Evolutionary conservation across 306 rosid species (phyloP).

Genomic region (Vicia villosa): DNA sequence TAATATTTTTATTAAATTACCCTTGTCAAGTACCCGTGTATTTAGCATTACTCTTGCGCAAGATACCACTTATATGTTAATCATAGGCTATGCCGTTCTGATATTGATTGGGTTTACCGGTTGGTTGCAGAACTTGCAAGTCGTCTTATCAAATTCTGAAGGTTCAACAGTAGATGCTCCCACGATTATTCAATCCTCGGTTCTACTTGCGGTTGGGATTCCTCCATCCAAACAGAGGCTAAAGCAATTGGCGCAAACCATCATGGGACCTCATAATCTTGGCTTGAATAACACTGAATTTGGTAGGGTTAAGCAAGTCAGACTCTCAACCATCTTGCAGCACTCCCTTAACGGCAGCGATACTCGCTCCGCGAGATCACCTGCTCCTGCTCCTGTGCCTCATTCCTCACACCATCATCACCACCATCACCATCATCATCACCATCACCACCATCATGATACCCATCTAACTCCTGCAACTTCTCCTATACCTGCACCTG

Average conservation of each 20-base stretch:
- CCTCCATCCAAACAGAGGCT: slow-evolving; percentile 62
- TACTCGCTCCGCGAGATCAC: slow-evolving; percentile 51
- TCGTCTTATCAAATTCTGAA: slow-evolving; percentile 61
- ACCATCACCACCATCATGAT: slow-evolving; percentile 57
- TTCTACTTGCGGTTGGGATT: slow-evolving; percentile 70
- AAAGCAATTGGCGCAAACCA: slow-evolving; percentile 87
- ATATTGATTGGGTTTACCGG: slow-evolving; percentile 41
- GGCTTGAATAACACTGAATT: slow-evolving; percentile 86
- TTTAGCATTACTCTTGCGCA: neutral
- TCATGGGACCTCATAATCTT: slow-evolving; percentile 77
- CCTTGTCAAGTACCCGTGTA: neutral
- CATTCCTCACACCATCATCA: slow-evolving; percentile 53
- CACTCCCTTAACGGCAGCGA: slow-evolving; percentile 70
- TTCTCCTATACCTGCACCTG: slow-evolving; percentile 60
- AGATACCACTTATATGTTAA: slow-evolving; percentile 19
- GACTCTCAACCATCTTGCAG: slow-evolving; percentile 70
- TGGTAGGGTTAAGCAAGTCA: slow-evolving; percentile 92
- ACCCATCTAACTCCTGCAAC: slow-evolving; percentile 53
- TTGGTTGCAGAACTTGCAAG: slow-evolving; percentile 70
- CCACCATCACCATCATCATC: slow-evolving; percentile 63
- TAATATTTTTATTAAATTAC: too few species aligned
- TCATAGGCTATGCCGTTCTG: slow-evolving; percentile 27
- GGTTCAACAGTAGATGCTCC: slow-evolving; percentile 82
- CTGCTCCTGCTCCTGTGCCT: slow-evolving; percentile 72
- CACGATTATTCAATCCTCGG: slow-evolving; percentile 70